Conservation (phyloP, 2,329 filamentous ascomycete genomes). For the Fusarium cyanostomum region DNA sequence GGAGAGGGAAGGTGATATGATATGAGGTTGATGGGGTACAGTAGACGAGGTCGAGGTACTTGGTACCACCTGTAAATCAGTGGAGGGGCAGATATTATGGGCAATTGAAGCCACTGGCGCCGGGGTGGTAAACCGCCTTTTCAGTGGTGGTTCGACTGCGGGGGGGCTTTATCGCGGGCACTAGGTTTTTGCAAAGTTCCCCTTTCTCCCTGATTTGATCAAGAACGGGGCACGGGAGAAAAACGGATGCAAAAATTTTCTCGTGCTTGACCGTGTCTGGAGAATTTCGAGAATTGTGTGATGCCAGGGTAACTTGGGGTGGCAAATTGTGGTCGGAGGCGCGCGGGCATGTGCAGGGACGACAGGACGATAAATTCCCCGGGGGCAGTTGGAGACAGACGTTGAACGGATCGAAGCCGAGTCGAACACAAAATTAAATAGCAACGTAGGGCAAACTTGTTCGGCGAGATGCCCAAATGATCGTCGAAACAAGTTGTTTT, state of each 20-base stretch:
- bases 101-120: slow-evolving; percentile 28
- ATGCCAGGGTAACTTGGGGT: slow-evolving; percentile 41
- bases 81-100: slow-evolving; percentile 33
- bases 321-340: slow-evolving; percentile 41
- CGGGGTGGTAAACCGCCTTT: slow-evolving; percentile 29
- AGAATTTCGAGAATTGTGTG: slow-evolving; percentile 42
- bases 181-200: slow-evolving; percentile 37
- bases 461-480: slow-evolving; percentile 7
- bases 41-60: slow-evolving; percentile 31
- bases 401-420: slow-evolving; percentile 20
- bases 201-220: slow-evolving; percentile 38
- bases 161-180: slow-evolving; percentile 35
- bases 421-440: slow-evolving; percentile 9
- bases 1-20: slow-evolving; percentile 37
- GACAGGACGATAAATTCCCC: slow-evolving; percentile 42
- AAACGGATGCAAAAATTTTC: slow-evolving; percentile 36
- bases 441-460: slow-evolving; percentile 14
- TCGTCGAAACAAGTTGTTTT: slow-evolving; percentile 19
- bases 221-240: slow-evolving; percentile 25
- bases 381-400: slow-evolving; percentile 18
- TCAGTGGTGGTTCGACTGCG: slow-evolving; percentile 42
- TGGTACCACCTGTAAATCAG: slow-evolving; percentile 35
- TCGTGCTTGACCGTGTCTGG: slow-evolving; percentile 35
- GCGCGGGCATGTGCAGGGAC: slow-evolving; percentile 43
- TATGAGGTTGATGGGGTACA: slow-evolving; percentile 33